These are phyloP conservation scores for Stachybotrys chartarum DNA, from an alignment of 2,329 filamentous ascomycete species.

Conservation along the genomic window DNA sequence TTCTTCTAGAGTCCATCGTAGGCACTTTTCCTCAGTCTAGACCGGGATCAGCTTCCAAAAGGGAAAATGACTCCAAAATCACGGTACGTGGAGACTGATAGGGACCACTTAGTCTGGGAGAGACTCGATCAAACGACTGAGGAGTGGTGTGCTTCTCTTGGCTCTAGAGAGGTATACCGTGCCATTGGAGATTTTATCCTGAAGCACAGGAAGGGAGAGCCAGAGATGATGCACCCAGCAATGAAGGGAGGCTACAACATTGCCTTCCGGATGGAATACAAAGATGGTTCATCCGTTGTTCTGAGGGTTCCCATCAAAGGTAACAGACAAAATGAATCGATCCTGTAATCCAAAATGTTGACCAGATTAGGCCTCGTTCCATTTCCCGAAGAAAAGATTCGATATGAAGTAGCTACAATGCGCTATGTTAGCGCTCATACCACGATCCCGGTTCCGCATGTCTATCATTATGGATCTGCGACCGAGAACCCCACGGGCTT, in stretches of 20 bases:
- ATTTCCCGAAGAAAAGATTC: slow-evolving; percentile 28
- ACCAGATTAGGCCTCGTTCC: slow-evolving; percentile 10
- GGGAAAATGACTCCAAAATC: slow-evolving; percentile 17
- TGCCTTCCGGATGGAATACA: slow-evolving; percentile 21
- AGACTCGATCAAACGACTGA: slow-evolving; percentile 15
- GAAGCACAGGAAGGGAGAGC: slow-evolving; percentile 15
- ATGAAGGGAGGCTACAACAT: slow-evolving; percentile 22
- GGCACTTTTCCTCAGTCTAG: no score
- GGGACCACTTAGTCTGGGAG: slow-evolving; percentile 21
- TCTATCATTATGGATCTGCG: slow-evolving; percentile 21
- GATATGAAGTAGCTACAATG: slow-evolving; percentile 26
- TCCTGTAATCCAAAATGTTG: no score
- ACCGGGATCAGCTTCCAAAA: no score
- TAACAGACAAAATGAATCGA: no score
- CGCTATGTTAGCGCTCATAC: slow-evolving; percentile 22
- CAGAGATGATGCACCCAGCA: slow-evolving; percentile 12
- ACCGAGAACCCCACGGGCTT: slow-evolving; percentile 19
- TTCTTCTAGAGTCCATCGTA: no score
- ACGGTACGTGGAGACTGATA: slow-evolving; percentile 12
- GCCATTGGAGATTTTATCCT: slow-evolving; percentile 13
- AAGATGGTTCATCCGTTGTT: slow-evolving; percentile 20
- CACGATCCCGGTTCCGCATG: slow-evolving; percentile 23
- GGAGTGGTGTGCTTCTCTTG: slow-evolving; percentile 14
- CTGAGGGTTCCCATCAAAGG: slow-evolving; percentile 21
- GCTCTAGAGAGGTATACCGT: slow-evolving; percentile 9